A percentile compares a stretch with the other conserved stretches of the same genome.
phyloP scores from a whole-genome alignment of 163 green algal genomes.

The Scenedesmus sp. region DNA sequence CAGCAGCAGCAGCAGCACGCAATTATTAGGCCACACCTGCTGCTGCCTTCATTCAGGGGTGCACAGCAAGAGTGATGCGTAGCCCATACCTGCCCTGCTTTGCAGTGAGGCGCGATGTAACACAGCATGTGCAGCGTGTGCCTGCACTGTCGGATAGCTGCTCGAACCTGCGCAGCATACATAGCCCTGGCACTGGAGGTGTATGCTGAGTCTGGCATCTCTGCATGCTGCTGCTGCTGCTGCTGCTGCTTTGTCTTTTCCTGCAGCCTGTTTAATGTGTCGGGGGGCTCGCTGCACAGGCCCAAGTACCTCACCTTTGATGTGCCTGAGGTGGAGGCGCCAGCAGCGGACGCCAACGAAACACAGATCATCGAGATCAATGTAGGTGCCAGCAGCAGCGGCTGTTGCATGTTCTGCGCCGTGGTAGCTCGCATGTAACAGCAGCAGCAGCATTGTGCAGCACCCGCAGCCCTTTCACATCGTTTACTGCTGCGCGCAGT shows the following conservation, averaged over 20 bases:
- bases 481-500: no score
- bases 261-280: slow-evolving; percentile 22
- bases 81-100: neutral
- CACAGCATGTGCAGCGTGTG: neutral
- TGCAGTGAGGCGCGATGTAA: neutral
- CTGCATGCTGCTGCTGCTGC: neutral
- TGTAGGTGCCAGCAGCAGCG: neutral
- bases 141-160: neutral
- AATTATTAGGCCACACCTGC: neutral
- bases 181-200: neutral
- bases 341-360: neutral
- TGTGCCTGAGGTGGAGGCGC: neutral
- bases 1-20: neutral
- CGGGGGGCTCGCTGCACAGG: neutral
- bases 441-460: neutral
- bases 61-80: neutral
- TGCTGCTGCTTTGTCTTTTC: neutral
- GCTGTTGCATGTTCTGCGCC: no score
- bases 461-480: neutral
- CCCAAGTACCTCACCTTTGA: slow-evolving; percentile 30
- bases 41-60: neutral
- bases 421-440: neutral
- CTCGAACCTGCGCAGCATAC: neutral
- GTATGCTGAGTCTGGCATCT: neutral
- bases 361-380: neutral